Conservation (phyloP, 2,329 filamentous ascomycete genomes). For the Coniochaeta sp. region DNA sequence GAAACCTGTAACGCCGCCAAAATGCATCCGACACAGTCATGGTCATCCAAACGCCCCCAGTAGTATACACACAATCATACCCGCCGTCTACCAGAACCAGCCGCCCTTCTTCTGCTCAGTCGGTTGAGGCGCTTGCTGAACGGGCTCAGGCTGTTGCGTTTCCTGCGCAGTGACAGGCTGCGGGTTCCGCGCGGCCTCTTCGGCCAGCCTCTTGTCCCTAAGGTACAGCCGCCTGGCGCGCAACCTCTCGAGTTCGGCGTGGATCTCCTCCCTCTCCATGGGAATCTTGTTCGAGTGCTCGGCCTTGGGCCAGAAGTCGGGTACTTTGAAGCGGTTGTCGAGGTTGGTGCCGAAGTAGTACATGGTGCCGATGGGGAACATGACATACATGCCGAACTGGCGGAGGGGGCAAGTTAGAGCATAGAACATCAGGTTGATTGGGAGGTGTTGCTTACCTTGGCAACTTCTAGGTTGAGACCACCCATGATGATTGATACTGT, state of each 20-base stretch:
- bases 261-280: slow-evolving; percentile 73
- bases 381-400: slow-evolving; percentile 96
- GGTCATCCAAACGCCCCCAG: not conserved
- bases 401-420: not conserved
- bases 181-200: slow-evolving; percentile 18
- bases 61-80: not conserved
- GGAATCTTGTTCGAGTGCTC: slow-evolving; percentile 72
- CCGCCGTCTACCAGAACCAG: slow-evolving; percentile 8
- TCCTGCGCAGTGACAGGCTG: slow-evolving; percentile 8
- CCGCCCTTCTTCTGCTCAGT: slow-evolving; percentile 3
- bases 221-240: slow-evolving; percentile 62
- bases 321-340: slow-evolving; percentile 81
- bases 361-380: slow-evolving; percentile 99
- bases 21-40: not conserved
- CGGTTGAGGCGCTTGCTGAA: slow-evolving; percentile 16
- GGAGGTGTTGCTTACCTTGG: slow-evolving; percentile 59
- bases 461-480: slow-evolving; percentile 86
- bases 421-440: slow-evolving; percentile 2
- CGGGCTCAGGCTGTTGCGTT: slow-evolving; percentile 18
- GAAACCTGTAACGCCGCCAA: slow-evolving; percentile 1
- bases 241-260: slow-evolving; percentile 69
- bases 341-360: slow-evolving; percentile 99
- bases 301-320: slow-evolving; percentile 87
- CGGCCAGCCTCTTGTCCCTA: slow-evolving; percentile 55
- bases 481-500: slow-evolving; percentile 46